These are phyloP conservation scores for Crithidia sp. DNA, from an alignment of 208 protist genomes.

Conservation along the genomic window DNA sequence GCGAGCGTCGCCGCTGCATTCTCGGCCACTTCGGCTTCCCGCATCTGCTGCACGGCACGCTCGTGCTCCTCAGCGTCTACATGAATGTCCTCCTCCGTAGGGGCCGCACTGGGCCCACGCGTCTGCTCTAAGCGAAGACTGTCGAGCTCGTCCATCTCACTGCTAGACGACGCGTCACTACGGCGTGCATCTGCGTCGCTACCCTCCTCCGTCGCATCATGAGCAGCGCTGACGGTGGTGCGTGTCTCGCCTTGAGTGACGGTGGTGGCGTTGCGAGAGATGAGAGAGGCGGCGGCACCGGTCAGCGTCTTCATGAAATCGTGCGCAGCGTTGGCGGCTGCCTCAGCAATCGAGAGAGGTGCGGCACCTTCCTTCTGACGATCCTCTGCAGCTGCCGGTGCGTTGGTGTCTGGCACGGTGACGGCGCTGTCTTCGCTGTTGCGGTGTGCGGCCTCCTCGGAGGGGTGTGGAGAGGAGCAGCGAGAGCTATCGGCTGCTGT, in stretches of 20 bases:
- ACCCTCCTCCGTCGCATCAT: background rate
- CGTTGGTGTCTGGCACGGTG: background rate
- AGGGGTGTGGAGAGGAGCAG: background rate
- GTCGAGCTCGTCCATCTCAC: background rate
- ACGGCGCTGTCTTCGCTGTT: background rate
- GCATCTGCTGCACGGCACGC: too few species aligned
- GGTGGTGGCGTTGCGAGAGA: background rate
- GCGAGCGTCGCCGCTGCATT: too few species aligned
- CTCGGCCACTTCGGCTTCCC: too few species aligned
- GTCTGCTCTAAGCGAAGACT: background rate
- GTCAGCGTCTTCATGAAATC: too few species aligned
- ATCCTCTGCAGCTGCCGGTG: background rate
- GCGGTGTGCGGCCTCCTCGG: too few species aligned
- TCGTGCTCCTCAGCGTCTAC: background rate
- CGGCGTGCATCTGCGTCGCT: background rate
- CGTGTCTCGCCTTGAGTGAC: background rate
- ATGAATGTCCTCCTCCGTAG: slow-evolving; percentile 7
- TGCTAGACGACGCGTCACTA: background rate
- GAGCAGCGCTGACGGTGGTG: too few species aligned
- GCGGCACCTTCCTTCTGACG: background rate
- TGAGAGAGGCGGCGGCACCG: background rate
- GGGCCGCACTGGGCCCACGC: background rate
- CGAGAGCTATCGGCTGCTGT: background rate
- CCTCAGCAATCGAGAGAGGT: too few species aligned
- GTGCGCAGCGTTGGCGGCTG: too few species aligned